Conservation (phyloP, 805 yeast genomes). For the Candida takata region DNA sequence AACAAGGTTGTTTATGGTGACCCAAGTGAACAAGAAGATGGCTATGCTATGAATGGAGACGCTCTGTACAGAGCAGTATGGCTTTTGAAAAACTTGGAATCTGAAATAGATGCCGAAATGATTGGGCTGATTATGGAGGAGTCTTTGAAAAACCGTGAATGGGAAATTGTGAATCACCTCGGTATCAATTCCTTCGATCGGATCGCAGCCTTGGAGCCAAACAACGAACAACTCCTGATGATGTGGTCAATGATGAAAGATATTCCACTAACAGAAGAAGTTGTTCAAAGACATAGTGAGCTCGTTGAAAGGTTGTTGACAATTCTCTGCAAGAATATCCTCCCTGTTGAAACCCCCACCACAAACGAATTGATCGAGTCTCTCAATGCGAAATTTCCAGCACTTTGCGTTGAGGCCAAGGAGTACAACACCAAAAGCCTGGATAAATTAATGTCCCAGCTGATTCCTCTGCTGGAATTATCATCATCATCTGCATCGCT, state of each 20-base stretch:
- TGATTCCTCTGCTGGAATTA: too few species aligned
- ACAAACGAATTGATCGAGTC: not conserved
- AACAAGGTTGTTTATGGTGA: conserved; percentile 35
- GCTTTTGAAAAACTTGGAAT: conserved; percentile 17
- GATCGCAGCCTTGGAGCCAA: conserved; percentile 4
- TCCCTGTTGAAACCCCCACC: not conserved
- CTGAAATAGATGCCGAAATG: conserved; percentile 7
- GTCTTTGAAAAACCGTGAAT: conserved; percentile 5
- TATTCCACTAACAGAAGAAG: not conserved
- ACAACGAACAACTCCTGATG: conserved; percentile 5
- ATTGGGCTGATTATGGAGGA: conserved; percentile 11
- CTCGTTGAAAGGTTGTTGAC: conserved; percentile 2
- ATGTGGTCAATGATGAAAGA: conserved; percentile 8
- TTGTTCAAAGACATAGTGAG: not conserved
- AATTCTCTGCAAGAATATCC: not conserved
- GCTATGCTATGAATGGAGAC: conserved; percentile 16
- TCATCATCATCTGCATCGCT: too few species aligned
- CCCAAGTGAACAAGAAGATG: conserved; percentile 28
- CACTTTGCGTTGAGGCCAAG: too few species aligned
- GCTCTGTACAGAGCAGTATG: conserved; percentile 22
- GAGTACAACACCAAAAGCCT: too few species aligned
- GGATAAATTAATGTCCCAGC: too few species aligned
- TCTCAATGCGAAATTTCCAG: not conserved
- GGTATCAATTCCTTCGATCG: conserved; percentile 10
- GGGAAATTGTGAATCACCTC: conserved; percentile 7